Evolutionary conservation across 2,329 filamentous ascomycete species (phyloP), one percentile per base, ranked within the genome.

Genomic region (Aspergillus udagawae): DNA sequence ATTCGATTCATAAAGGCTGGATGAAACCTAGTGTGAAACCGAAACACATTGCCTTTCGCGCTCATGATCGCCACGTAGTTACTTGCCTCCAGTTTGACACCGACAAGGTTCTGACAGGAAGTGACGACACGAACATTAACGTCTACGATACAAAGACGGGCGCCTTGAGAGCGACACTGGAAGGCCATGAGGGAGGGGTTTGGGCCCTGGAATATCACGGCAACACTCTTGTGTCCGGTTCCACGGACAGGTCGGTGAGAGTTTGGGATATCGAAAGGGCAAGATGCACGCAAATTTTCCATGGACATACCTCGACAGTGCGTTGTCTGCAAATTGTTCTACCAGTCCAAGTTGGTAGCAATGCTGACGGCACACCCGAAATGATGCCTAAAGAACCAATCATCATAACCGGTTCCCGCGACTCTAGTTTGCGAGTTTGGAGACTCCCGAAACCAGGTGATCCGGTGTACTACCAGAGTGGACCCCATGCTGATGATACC

Each of bases 181-280:
- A 92, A 67, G 94, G 94, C 1, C 94, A 99, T 65, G 94, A 99
- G 73, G 94, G 94, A 35, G 94, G 94, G 49, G 94, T 99, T 1
- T 99, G 94, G 94, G 94, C 94, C 29, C 78, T 99, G 53, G 92
- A 97, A 73, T 99, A 97, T 70, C 88, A 97, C 70, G 93, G 92
- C 52, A 97, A 97, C 70, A 91, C 90, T 17, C 79, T 99, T 21
- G 94, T 99, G 2, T 99, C 94, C 17, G 94, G 94, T 2, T 97
- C 92, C 6, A 99, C 94, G 0, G 94, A 99, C 75, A 84, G 94
- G 49, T 96, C 94, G 10, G 94, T 99, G n/a, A 87, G 94, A n/a
- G 93, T 99, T 0, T 99, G 94, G 94, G 93, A 99, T 71, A 97
- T 99, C 62, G 91, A 96, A 69, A 89, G 89, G 66, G 94, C 92